Evolutionary conservation across 2,329 filamentous ascomycete species (phyloP), one percentile per base, ranked within the genome.

Genomic region (Pseudogymnoascus sp.): DNA sequence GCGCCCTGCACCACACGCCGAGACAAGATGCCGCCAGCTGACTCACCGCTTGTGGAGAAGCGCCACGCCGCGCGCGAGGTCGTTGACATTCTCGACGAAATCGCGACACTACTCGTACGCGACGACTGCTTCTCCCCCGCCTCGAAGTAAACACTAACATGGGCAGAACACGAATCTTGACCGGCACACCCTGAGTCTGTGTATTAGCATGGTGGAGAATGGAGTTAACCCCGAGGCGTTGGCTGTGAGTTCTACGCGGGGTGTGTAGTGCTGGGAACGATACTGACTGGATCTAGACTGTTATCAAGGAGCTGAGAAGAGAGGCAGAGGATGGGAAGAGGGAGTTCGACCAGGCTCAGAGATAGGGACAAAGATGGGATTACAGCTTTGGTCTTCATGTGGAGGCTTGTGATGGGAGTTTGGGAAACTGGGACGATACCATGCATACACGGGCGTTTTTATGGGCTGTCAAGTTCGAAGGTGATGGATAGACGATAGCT

Each of bases 141-240:
- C 3, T 8, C 7, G 22, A 20, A 9, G n/a, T 18, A 41, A 20
- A 14, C 11, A 54, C 38, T 28, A 61, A 37, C 43, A 20, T 25
- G 18, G 57, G 14, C 63, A 97, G 93, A 97, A 97, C 76, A 96
- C 93, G 64, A 85, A 96, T 66, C 86, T 99, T 50, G 92, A 97
- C 74, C 86, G 93, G 33, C 88, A 92, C 60, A 92, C 92, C 18
- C 80, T 99, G 16, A 96, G 92, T 2, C 90, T 97, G 65, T 99
- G 94, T 75, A 93, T 97, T 63, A 96, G 92, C 60, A 83, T 99
- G 74, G 95, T 99, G 68, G 94, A 99, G 76, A 96, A 96, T 71
- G 94, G 94, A 12, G 91, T 97, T 30, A 96, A 96, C 71, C 94
- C 94, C 0, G 93, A 97, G 73, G 94, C 93, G 1, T 79, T 99